phyloP scores from a whole-genome alignment of 2,329 filamentous ascomycete genomes.

The Fusarium burgessii region DNA sequence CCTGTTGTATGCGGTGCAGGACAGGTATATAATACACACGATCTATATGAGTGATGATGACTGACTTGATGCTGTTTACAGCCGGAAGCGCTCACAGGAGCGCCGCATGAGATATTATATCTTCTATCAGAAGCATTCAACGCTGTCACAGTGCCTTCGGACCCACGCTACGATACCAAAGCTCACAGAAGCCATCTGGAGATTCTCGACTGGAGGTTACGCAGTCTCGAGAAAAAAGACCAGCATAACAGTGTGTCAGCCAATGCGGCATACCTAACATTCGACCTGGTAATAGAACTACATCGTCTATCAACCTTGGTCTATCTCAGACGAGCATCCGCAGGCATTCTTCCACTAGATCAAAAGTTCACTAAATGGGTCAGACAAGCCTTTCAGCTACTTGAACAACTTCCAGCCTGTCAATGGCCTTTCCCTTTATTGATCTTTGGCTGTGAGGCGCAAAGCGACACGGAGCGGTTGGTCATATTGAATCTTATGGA shows the following conservation, averaged over 20 bases:
- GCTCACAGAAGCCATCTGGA: conserved; percentile 7
- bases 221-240: accelerated
- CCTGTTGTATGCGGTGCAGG: conserved; percentile 20
- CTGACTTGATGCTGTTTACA: background rate
- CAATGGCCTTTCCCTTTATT: conserved; percentile 41
- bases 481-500: conserved; percentile 44
- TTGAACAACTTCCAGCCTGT: conserved; percentile 37
- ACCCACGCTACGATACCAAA: background rate
- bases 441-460: conserved; percentile 44
- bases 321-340: conserved; percentile 47
- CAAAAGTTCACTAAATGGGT: conserved; percentile 30
- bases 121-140: conserved; percentile 32
- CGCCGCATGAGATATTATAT: conserved; percentile 22
- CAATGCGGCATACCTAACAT: accelerated
- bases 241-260: accelerated
- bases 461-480: conserved; percentile 33
- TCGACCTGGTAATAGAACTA: conserved; percentile 29
- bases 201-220: conserved; percentile 15
- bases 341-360: conserved; percentile 12
- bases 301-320: conserved; percentile 47
- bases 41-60: accelerated
- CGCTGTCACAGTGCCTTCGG: background rate
- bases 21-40: background rate
- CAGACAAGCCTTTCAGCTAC: conserved; percentile 43
- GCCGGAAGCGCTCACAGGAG: background rate